Percentiles rank a stretch among this genome's conserved stretches.
Conservation (phyloP, 352 stramenopile species). For the Saprolegnia parasitica region DNA sequence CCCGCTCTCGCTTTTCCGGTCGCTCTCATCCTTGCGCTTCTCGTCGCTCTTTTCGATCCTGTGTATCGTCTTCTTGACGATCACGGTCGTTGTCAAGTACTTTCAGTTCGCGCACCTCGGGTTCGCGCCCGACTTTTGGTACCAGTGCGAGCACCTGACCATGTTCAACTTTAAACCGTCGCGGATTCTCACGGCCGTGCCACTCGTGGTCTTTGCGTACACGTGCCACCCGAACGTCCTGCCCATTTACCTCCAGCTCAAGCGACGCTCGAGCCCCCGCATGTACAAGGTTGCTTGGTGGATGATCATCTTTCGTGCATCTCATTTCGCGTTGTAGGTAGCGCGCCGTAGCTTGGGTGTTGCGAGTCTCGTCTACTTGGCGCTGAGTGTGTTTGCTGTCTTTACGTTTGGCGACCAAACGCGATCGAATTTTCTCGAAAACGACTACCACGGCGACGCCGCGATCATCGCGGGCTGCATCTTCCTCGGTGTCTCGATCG, state of each 20-base stretch:
- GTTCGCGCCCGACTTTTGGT: slow-evolving; percentile 51
- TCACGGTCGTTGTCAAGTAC: slow-evolving; percentile 88
- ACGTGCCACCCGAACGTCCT: slow-evolving; percentile 87
- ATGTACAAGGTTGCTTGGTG: slow-evolving; percentile 83
- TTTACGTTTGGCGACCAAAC: slow-evolving; percentile 79
- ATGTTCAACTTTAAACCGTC: slow-evolving; percentile 64
- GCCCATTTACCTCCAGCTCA: slow-evolving; percentile 85
- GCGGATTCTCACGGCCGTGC: slow-evolving; percentile 62
- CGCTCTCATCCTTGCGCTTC: slow-evolving; percentile 76
- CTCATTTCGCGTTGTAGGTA: neutral
- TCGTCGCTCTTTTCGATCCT: slow-evolving; percentile 85
- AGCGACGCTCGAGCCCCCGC: slow-evolving; percentile 66
- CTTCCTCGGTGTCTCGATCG: slow-evolving; percentile 76
- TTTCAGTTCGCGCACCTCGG: slow-evolving; percentile 80
- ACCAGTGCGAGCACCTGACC: slow-evolving; percentile 67
- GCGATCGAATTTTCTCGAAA: slow-evolving; percentile 82
- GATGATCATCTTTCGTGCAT: neutral
- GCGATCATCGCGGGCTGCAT: slow-evolving; percentile 63
- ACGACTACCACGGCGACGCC: slow-evolving; percentile 74
- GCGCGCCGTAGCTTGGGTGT: slow-evolving; percentile 64
- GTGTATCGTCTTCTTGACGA: slow-evolving; percentile 83
- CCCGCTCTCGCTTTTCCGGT: slow-evolving; percentile 75
- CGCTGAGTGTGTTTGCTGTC: slow-evolving; percentile 78
- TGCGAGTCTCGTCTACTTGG: slow-evolving; percentile 62
- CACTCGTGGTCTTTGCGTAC: slow-evolving; percentile 84